Base-by-base conservation (phyloP, 768 basidiomycete genomes). In the Lactifluus piperatus region DNA sequence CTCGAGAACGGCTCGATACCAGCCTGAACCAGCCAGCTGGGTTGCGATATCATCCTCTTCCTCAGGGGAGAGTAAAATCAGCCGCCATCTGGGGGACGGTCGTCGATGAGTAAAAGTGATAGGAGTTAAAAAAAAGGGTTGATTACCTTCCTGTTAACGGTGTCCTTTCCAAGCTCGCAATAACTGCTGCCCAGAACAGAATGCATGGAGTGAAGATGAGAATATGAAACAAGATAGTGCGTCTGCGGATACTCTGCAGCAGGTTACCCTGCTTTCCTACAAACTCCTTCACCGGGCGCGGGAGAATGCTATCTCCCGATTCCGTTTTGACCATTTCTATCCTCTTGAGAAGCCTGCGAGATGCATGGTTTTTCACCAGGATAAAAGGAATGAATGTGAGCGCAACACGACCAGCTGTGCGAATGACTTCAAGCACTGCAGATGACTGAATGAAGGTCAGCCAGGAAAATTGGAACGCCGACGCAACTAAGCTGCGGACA, bases 41-140 rank as follows among this genome's bases (percentile, higher is more conserved):
- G 75, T 71, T n/a, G 91, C 84, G 43, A 97, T 90, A 30, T 84
- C 83, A 53, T 94, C 91, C 68, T 97, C 94, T 72, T 97, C 94
- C 64, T 92, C 88, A 2, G 94, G 93, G 4, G 91, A 93, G 16
- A 97, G 79, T 9, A 94, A 76, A 60, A 97, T 94, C 65, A 93
- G 71, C 54, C 94, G 80, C 86, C 88, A 90, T 67, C 92, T 91
- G 63, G 29, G 29, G 7, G n/a, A 54, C 9, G 3, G 14, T 30
- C 4, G 30, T 22, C 22, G 2, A 37, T 27, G 57, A 64, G 59
- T 22, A 48, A 18, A 16, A 26, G 24, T n/a, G 37, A 24, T 22
- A 14, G 27, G 32, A 27, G 51, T 24, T n/a, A n/a, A n/a, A 30
- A 20, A 43, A 10, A 10, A 10, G n/a, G 48, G 18, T 13, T 14